Evolutionary conservation across 352 stramenopile species (phyloP).

Genomic region (Globisporangium orthogonon): DNA sequence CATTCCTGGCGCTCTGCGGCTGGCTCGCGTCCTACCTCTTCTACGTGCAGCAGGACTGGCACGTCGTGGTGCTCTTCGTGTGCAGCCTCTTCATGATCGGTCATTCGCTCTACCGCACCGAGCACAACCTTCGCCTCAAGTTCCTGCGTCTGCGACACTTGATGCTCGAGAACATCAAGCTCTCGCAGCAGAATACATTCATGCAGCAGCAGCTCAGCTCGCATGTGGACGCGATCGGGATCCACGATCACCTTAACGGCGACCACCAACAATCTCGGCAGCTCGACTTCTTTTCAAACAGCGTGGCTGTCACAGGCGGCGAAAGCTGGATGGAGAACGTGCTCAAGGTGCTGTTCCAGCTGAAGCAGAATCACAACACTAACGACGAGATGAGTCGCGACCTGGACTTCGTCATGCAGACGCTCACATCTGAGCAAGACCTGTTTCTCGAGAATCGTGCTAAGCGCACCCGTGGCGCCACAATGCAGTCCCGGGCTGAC

Average conservation of each 20-base stretch:
- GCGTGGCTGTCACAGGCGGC: constrained; percentile 18
- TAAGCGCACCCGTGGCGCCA: constrained; percentile 7
- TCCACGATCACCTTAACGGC: constrained; percentile 15
- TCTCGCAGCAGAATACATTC: constrained; percentile 49
- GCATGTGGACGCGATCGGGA: constrained; percentile 49
- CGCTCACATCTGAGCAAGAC: constrained; percentile 57
- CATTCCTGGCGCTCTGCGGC: constrained; percentile 17
- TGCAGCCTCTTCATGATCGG: constrained; percentile 31
- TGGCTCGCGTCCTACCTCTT: constrained; percentile 22
- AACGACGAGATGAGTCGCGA: constrained; percentile 33
- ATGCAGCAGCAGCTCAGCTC: constrained; percentile 65
- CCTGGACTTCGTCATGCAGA: constrained; percentile 65
- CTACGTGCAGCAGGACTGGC: constrained; percentile 38
- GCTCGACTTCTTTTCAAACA: not conserved
- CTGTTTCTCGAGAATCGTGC: constrained; percentile 33
- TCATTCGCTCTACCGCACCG: constrained; percentile 30
- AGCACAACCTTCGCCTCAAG: constrained; percentile 32
- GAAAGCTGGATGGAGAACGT: constrained; percentile 76
- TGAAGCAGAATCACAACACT: constrained; percentile 28
- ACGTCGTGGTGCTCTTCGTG: constrained; percentile 39
- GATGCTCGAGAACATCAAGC: constrained; percentile 58
- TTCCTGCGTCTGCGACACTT: constrained; percentile 52
- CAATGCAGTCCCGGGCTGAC: constrained; percentile 14
- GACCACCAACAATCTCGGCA: not conserved
- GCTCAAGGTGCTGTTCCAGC: constrained; percentile 40